Base-by-base conservation (phyloP, 148 eudicot genomes). In the Dianthus caryophyllus region DNA sequence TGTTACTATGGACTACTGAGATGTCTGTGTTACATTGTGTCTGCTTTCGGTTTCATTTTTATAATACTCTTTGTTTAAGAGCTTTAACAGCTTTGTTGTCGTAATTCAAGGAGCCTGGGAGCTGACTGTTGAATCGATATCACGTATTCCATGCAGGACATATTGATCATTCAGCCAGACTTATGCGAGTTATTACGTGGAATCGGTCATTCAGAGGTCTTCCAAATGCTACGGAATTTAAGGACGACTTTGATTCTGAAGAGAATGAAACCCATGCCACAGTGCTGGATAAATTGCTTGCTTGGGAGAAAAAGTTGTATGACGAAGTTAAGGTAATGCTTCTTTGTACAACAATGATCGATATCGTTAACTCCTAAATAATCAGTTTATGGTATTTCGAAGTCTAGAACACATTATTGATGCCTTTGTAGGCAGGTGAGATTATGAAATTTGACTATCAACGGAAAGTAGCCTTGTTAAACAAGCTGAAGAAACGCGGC, bases 151-250 rank as follows among this genome's bases (percentile, higher is more conserved):
- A 73, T 74, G 44, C 72, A 94, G 99, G 99, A 62, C 84, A 90
- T 79, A 88, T 94, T 73, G 87, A 94, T 71, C 99, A 94, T 82
- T 90, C 99, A 20, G 96, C 87, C 54, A 84, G 88, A 76, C 93
- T 94, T 68, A 84, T 94, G 99, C 87, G 87, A 66, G 99, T 84
- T 64, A 94, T 94, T 48, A 94, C 99, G 13, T 94, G 99, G 99
- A 94, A 88, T 77, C 83, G 86, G 75, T 94, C 99, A 20, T 94
- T 90, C 72, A 85, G 79, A 78, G 89, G 96, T 65, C 71, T 83
- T 27, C 55, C 69, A 1, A 79, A 84, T 71, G 29, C 79, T 9
- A 89, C 88, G 64, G 88, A 85, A 36, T 78, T 60, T 50, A 73
- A 72, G 73, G 92, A 90, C 64, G 89, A 88, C 65, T 75, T 85